Evolutionary conservation across 805 yeast genomes (phyloP).

Genomic region (Wickerhamomyces strasburgensis): DNA sequence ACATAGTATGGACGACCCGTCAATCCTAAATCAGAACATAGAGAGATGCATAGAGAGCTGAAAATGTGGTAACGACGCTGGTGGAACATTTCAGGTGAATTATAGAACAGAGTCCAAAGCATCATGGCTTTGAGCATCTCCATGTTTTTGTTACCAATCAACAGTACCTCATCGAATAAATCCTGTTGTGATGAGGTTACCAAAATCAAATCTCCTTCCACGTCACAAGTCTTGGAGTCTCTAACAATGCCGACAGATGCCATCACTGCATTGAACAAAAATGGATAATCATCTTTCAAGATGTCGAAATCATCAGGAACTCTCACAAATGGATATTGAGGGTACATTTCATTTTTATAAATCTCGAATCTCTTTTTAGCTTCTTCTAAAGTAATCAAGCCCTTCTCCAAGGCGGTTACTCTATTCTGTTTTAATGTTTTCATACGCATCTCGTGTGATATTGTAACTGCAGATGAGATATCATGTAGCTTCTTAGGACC

Average conservation of each 20-base stretch:
- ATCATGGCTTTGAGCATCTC: constrained; percentile 62
- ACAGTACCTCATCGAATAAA: constrained; percentile 54
- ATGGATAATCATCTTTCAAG: constrained; percentile 50
- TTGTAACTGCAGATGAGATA: constrained; percentile 42
- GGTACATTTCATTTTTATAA: constrained; percentile 44
- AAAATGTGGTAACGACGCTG: constrained; percentile 74
- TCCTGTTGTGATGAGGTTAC: constrained; percentile 50
- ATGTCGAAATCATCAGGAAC: constrained; percentile 42
- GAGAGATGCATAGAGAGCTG: constrained; percentile 55
- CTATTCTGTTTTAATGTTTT: constrained; percentile 11
- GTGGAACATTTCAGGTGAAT: constrained; percentile 75
- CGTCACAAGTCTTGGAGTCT: constrained; percentile 25
- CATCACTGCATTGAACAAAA: constrained; percentile 60
- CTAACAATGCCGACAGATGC: constrained; percentile 49
- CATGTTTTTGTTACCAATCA: constrained; percentile 63
- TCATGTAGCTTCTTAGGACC: constrained; percentile 35
- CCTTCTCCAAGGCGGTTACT: constrained; percentile 51
- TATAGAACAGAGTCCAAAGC: constrained; percentile 71
- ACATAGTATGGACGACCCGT: constrained; percentile 46
- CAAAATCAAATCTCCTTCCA: constrained; percentile 40
- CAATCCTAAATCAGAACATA: constrained; percentile 75
- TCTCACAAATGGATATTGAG: constrained; percentile 52
- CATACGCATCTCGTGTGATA: constrained; percentile 34
- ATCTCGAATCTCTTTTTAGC: constrained; percentile 48
- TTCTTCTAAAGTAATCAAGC: constrained; percentile 53